Evolutionary conservation across 2,329 filamentous ascomycete species (phyloP).

Genomic region (Aspergillus hortae): DNA sequence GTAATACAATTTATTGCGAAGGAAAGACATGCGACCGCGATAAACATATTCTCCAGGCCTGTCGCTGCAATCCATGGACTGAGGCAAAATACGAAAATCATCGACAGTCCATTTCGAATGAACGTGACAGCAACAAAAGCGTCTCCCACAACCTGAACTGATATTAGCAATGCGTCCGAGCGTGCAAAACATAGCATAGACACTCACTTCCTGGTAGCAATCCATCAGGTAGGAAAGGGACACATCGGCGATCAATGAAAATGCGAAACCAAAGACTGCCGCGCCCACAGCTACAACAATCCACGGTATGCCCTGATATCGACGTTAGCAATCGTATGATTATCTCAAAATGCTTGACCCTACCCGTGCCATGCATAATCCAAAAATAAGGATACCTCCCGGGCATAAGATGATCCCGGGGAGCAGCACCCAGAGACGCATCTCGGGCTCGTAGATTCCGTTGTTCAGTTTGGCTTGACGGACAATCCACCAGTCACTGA

Average conservation of each 20-base stretch:
- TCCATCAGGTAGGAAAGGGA: slow-evolving; percentile 1
- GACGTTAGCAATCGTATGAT: too few species aligned
- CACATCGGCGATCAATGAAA: not conserved
- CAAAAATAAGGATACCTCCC: slow-evolving; percentile 19
- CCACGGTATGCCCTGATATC: not conserved
- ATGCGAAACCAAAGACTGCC: not conserved
- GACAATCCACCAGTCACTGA: slow-evolving; percentile 38
- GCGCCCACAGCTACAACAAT: not conserved
- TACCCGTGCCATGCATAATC: not conserved
- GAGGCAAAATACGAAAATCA: slow-evolving; percentile 45
- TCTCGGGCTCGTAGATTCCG: slow-evolving; percentile 45
- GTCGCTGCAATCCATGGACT: slow-evolving; percentile 32
- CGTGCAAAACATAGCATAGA: not conserved
- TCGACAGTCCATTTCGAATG: slow-evolving; percentile 43
- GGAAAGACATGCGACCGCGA: not conserved
- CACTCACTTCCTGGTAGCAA: slow-evolving; percentile 25
- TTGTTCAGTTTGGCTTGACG: slow-evolving; percentile 33
- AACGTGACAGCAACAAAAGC: slow-evolving; percentile 46
- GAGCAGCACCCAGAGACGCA: slow-evolving; percentile 35
- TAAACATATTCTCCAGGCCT: not conserved
- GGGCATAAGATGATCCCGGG: slow-evolving; percentile 26
- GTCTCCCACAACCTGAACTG: slow-evolving; percentile 43
- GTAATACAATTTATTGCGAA: not conserved
- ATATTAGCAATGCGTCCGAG: not conserved
- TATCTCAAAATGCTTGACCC: not conserved